Evolutionary conservation across 1,139 yeast species (phyloP).

Genomic region (Blastobotrys raffinosifermentans): DNA sequence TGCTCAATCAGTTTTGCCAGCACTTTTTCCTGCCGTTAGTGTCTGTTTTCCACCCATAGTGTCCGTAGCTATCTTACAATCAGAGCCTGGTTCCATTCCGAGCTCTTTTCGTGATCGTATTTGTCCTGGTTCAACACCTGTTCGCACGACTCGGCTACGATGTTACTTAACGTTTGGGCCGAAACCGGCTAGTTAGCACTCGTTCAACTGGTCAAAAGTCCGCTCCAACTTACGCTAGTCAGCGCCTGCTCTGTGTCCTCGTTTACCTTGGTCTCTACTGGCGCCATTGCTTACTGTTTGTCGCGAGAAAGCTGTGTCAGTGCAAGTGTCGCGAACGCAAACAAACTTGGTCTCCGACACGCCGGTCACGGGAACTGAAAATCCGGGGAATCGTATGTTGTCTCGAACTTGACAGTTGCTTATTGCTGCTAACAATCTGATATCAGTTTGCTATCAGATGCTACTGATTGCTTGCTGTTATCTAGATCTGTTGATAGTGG

Average conservation of each 20-base stretch:
- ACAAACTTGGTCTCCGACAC: too few relatives aligned
- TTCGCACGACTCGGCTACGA: constrained; percentile 8
- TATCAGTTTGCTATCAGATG: too few relatives aligned
- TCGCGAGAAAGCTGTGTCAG: too few relatives aligned
- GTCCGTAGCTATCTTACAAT: constrained; percentile 14
- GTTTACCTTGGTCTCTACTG: neutral
- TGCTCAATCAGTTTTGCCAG: constrained; percentile 22
- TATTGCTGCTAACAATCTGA: too few relatives aligned
- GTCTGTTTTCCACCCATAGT: neutral
- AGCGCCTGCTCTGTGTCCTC: constrained; percentile 5
- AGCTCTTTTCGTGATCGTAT: constrained; percentile 16
- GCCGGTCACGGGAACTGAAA: too few relatives aligned
- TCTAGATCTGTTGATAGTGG: too few relatives aligned
- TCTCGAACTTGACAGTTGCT: too few relatives aligned
- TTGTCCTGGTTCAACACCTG: constrained; percentile 8
- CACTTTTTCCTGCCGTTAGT: constrained; percentile 9
- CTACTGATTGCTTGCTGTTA: too few relatives aligned
- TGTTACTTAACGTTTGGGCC: constrained; percentile 11
- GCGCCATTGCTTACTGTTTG: too few relatives aligned
- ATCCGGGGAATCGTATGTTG: too few relatives aligned
- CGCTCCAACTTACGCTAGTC: constrained; percentile 17
- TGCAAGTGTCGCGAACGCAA: too few relatives aligned
- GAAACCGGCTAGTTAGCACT: constrained; percentile 16
- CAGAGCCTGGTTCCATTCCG: constrained; percentile 19
- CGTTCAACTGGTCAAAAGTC: neutral